phyloP scores from a whole-genome alignment of 768 basidiomycete genomes.

The Lentinus brumalis region DNA sequence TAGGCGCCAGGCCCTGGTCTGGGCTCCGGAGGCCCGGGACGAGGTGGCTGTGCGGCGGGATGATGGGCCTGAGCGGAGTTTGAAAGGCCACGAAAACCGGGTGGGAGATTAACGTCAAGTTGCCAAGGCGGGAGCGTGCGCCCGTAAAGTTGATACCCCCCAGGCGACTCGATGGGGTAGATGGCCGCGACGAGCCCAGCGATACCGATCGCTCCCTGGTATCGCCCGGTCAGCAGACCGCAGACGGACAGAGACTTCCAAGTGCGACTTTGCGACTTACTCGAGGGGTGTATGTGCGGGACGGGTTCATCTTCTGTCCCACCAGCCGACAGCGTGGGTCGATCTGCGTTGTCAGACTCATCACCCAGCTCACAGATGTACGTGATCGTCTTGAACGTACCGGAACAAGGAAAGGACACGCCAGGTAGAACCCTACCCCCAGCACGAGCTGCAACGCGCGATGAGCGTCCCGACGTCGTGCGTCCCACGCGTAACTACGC shows the following conservation, averaged over 20 bases:
- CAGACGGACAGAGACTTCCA: too few relatives aligned
- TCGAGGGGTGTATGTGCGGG: slow-evolving; percentile 63
- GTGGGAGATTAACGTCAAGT: too few relatives aligned
- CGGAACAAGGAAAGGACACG: slow-evolving; percentile 63
- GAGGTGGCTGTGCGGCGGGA: too few relatives aligned
- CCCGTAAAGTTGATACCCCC: slow-evolving; percentile 67
- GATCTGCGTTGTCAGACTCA: slow-evolving; percentile 38
- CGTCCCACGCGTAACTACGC: neutral
- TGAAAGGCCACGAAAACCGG: too few relatives aligned
- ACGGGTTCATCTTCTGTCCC: slow-evolving; percentile 78
- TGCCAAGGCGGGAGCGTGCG: slow-evolving; percentile 68
- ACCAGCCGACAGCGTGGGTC: slow-evolving; percentile 60
- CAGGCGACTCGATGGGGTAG: slow-evolving; percentile 64
- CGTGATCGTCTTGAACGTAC: slow-evolving; percentile 33
- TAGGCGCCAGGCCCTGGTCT: too few relatives aligned
- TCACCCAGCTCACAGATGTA: neutral
- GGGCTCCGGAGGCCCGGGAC: too few relatives aligned
- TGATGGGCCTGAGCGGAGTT: too few relatives aligned
- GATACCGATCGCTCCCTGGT: slow-evolving; percentile 67
- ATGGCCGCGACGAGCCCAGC: slow-evolving; percentile 69
- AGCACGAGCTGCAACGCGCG: slow-evolving; percentile 50
- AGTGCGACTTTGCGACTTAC: slow-evolving; percentile 32
- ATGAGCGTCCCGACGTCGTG: neutral
- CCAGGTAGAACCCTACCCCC: slow-evolving; percentile 66
- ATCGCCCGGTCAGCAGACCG: neutral